Evolutionary conservation across 345 rosid genomes (phyloP), one percentile per base, ranked within the genome.

Genomic region (Psidium guajava): DNA sequence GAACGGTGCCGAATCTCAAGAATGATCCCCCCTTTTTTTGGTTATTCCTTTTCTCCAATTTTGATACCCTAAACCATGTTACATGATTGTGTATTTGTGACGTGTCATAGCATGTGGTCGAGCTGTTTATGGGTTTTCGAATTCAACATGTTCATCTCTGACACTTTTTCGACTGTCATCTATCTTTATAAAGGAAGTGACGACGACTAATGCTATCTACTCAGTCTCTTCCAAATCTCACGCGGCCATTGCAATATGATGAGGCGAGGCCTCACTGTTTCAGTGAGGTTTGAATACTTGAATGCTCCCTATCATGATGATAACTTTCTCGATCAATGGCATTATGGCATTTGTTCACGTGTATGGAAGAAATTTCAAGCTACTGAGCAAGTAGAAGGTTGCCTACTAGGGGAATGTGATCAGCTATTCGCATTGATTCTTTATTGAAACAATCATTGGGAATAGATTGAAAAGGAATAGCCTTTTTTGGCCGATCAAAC

Each of bases 1-100:
- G 83, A 91, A 91, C 36, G 94, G 91, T 74, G 90, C 87, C 51
- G 89, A 88, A 52, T 69, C 91, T 53, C 88, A 87, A 87, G 92
- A 92, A 86, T 84, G 86, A 85, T 53, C 56, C 84, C 86, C 74
- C 53, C 36, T 36, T 53, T 74, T 82, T 28, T 51, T 12, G 11
- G 27, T 21, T 85, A 82, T 51, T 27, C 20, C 50, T 20, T 54
- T 84, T 50, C 64, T 59, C 86, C 91, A 94, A 89, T 95, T 96
- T 96, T 94, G 95, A 36, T 80, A 84, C 88, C 89, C 85, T 32
- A 24, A 52, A 82, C 20, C 81, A 36, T 40, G 40, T 59, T 40
- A 14, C 52, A 64, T 64, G 56, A 69, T 69, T 69, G 80, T 69
- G 80, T 69, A 69, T 36, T 64, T 69, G 80, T 69, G 80, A 69